Percentiles rank a stretch among this genome's conserved stretches.
Conservation (phyloP, 768 basidiomycete species). For the Phylloporus rhodoxanthus region DNA sequence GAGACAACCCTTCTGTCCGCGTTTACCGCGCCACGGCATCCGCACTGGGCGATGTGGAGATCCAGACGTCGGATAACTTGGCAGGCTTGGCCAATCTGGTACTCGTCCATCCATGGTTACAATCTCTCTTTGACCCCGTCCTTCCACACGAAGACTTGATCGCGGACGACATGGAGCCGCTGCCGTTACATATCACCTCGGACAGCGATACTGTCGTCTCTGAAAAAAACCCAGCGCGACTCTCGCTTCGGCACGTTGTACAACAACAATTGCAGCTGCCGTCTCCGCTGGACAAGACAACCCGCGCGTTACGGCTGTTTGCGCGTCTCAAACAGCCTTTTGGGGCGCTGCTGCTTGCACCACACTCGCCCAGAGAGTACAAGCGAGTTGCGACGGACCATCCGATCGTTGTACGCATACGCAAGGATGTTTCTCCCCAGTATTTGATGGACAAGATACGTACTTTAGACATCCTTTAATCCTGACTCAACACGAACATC, state of each 20-base stretch:
- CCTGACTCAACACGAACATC: too few species aligned
- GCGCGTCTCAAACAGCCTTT: constrained; percentile 14
- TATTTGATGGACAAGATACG: constrained; percentile 12
- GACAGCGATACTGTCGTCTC: neutral
- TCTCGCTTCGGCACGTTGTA: neutral
- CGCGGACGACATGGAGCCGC: constrained; percentile 5
- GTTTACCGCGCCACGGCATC: constrained; percentile 13
- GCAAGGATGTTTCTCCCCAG: constrained; percentile 4
- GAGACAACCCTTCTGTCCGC: neutral
- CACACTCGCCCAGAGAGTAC: constrained; percentile 8
- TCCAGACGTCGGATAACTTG: constrained; percentile 10
- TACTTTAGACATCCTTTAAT: constrained; percentile 12
- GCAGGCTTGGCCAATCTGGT: constrained; percentile 6
- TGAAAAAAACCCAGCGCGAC: neutral
- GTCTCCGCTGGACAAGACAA: constrained; percentile 13
- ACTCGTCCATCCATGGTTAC: constrained; percentile 18
- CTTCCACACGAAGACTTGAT: constrained; percentile 19
- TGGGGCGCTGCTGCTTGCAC: constrained; percentile 13
- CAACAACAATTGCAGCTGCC: constrained; percentile 1
- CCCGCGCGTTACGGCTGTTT: constrained; percentile 11
- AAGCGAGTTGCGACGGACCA: constrained; percentile 16
- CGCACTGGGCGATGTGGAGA: constrained; percentile 7
- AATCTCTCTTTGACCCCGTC: constrained; percentile 11
- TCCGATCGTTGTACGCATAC: constrained; percentile 11
- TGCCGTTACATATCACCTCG: neutral